phyloP scores from a whole-genome alignment of 2,329 filamentous ascomycete genomes.

The Penicillium fuscoglaucum region DNA sequence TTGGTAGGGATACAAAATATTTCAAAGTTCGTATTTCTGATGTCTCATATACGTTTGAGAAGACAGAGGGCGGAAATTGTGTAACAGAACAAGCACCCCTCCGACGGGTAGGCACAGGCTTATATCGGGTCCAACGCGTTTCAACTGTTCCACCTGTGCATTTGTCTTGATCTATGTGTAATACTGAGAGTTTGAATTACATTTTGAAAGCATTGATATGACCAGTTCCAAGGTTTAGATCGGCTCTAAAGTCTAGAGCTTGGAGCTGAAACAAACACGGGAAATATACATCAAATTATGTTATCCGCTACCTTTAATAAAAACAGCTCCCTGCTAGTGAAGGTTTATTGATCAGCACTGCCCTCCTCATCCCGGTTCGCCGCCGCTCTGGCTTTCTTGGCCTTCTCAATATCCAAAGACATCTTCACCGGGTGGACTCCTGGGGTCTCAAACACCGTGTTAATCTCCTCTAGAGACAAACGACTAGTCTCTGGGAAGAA shows the following conservation, averaged over 20 bases:
- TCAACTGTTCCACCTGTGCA: conserved; percentile 19
- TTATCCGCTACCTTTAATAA: not conserved
- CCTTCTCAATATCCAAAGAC: conserved; percentile 43
- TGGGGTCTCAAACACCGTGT: conserved; percentile 57
- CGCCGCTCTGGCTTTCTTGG: conserved; percentile 37
- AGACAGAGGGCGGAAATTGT: conserved; percentile 17
- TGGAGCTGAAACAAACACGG: not conserved
- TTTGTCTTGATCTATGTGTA: conserved; percentile 5
- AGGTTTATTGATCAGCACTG: not conserved
- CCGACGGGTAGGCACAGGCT: conserved; percentile 24
- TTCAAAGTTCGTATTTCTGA: not conserved
- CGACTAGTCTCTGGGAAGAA: conserved; percentile 56
- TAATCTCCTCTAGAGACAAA: conserved; percentile 57
- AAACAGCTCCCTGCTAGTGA: not conserved
- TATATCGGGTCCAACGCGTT: conserved; percentile 23
- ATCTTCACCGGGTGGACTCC: conserved; percentile 48
- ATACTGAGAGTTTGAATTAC: not conserved
- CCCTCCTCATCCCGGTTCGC: conserved; percentile 24
- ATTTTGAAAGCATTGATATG: not conserved
- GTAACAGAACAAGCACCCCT: conserved; percentile 22
- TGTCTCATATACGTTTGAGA: conserved; percentile 9
- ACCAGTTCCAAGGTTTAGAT: not conserved
- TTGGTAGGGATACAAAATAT: not conserved
- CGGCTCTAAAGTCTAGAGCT: not conserved
- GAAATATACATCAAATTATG: conserved; percentile 1